phyloP scores from a whole-genome alignment of 495 filamentous ascomycete genomes.

The Daldinia childiae region DNA sequence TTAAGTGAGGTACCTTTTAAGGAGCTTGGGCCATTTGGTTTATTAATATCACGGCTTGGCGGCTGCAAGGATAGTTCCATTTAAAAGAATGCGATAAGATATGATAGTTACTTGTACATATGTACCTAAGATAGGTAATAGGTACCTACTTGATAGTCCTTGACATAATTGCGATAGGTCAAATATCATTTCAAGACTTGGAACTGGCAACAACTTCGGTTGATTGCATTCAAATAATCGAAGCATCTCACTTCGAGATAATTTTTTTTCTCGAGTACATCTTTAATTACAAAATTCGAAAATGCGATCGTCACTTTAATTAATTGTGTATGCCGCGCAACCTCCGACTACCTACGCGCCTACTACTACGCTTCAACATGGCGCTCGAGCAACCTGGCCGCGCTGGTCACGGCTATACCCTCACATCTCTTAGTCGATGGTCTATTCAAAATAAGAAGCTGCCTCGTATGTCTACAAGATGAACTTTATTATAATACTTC shows the following conservation, averaged over 20 bases:
- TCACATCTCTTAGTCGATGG: constrained; percentile 83
- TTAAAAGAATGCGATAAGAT: neutral
- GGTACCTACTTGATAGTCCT: too few species aligned
- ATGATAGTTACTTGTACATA: neutral
- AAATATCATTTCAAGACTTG: neutral
- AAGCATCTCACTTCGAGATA: neutral
- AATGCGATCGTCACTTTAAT: constrained; percentile 26
- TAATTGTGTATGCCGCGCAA: constrained; percentile 21
- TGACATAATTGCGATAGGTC: constrained; percentile 14
- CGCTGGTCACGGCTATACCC: constrained; percentile 57
- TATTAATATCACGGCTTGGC: neutral
- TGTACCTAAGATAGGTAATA: too few species aligned
- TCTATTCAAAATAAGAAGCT: constrained; percentile 76
- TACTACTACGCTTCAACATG: constrained; percentile 16
- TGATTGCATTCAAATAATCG: neutral
- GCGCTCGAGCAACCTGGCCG: constrained; percentile 25
- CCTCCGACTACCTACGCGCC: neutral
- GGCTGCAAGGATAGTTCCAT: too few species aligned
- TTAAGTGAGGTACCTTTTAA: neutral
- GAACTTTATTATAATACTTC: neutral
- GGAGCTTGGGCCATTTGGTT: neutral
- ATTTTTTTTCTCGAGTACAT: neutral
- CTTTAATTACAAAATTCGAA: neutral
- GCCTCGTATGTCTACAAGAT: constrained; percentile 56
- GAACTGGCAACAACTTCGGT: constrained; percentile 2